A percentile compares a stretch with the other conserved stretches of the same genome.
phyloP scores from a whole-genome alignment of 768 basidiomycete genomes.

The Lactarius hengduanensis region DNA sequence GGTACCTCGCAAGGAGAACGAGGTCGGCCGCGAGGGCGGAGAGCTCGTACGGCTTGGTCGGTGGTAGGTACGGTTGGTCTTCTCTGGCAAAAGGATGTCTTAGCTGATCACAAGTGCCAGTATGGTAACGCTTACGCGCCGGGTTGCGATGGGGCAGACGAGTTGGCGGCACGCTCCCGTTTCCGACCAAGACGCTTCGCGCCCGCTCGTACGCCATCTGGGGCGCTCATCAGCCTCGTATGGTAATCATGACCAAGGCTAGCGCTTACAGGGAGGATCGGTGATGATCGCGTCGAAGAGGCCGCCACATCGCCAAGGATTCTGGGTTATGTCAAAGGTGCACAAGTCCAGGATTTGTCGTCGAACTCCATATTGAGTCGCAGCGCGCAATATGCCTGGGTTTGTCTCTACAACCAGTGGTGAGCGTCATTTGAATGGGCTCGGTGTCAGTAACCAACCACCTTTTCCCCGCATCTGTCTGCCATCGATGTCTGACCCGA shows the following conservation, averaged over 20 bases:
- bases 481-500: slow-evolving; percentile 96
- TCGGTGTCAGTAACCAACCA: slow-evolving; percentile 31
- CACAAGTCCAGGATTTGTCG: slow-evolving; percentile 76
- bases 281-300: slow-evolving; percentile 94
- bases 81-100: slow-evolving; percentile 38
- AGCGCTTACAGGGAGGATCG: slow-evolving; percentile 82
- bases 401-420: slow-evolving; percentile 34
- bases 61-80: slow-evolving; percentile 78
- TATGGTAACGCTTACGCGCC: slow-evolving; percentile 44
- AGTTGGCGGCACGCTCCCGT: slow-evolving; percentile 41
- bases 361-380: slow-evolving; percentile 77
- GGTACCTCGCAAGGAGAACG: slow-evolving; percentile 73
- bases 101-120: background rate
- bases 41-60: slow-evolving; percentile 90
- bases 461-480: slow-evolving; percentile 96
- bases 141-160: slow-evolving; percentile 17
- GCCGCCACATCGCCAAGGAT: slow-evolving; percentile 86
- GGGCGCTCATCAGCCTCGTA: slow-evolving; percentile 3
- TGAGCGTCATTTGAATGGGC: background rate
- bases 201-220: slow-evolving; percentile 90
- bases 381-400: slow-evolving; percentile 78
- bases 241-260: background rate
- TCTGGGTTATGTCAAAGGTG: slow-evolving; percentile 89
- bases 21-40: slow-evolving; percentile 80
- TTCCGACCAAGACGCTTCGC: slow-evolving; percentile 79